Base-by-base conservation (phyloP, 2,329 filamentous ascomycete species). In the Macrophomina pseudophaseolina region DNA sequence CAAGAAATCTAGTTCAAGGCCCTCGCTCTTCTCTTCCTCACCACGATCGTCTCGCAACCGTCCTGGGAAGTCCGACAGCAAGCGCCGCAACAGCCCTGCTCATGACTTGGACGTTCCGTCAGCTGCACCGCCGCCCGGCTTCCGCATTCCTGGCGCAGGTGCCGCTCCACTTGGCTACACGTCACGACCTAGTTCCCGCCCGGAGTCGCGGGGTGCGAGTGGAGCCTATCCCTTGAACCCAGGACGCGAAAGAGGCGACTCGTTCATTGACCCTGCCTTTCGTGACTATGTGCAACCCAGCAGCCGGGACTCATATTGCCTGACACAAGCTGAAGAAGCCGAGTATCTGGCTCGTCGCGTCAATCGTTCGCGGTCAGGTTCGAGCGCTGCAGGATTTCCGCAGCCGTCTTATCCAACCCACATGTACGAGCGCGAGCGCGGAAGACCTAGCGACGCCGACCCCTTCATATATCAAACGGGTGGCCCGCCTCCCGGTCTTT, bases 101-200 rank as follows among this genome's bases (percentile, higher is more conserved):
- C 49, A 52, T 46, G 49, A 67, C 11, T 69, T 72, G 58, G 66
- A 70, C 9, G 64, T 69, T 16, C 58, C 70, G 1, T 65, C 70
- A 56, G 63, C 72, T 46, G 72, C 58, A 28, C 58, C 71, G 28
- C 71, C 80, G 14, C 80, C 83, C 42, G 82, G 83, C 71, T 81
- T 84, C 73, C 71, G 85, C 70, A 73, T 85, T 28, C 77, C 79
- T 66, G 80, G 82, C 16, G 78, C 82, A 44, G 82, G 85, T 71
- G 82, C 74, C 74, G 74, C 28, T 75, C 78, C 52, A 75, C 78
- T 63, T 71, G 77, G 63, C 69, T 75, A 68, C 68, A 44, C 44
- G 9, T 73, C 66, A 44, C 67, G 64, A 3, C 68, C 71, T n/a
- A 71, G 73, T 35, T 77, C 78, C 32, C 81, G 80, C 18, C 81